Evolutionary conservation across 352 stramenopile genomes (phyloP), one percentile per base, ranked within the genome.

Genomic region (Globisporangium nunn): DNA sequence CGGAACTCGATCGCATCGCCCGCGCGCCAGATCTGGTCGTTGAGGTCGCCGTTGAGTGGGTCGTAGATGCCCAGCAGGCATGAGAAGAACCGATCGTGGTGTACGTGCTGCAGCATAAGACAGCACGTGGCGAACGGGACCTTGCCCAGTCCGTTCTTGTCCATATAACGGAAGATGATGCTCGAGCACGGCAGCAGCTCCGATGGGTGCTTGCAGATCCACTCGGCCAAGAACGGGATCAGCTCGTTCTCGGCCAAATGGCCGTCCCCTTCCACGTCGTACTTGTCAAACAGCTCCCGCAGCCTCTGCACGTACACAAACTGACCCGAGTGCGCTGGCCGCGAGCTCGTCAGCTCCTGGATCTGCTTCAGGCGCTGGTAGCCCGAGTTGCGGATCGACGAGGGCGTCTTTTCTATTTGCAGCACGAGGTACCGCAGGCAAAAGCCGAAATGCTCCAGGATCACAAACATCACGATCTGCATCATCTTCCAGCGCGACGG

Each of bases 111-210:
- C 48, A 94, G 81, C 76, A 94, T 91, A 28, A 94, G 70, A 50
- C 81, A 94, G 58, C 81, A 91, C 23, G 85, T 92, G 37, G 85
- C 76, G 44, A 94, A 94, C 3, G 80, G 81, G 40, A 94, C 78
- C 23, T 81, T 77, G 43, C 85, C 85, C 23, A 94, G 52, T 15
- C 79, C 71, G 58, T 84, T 90, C 62, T 94, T 94, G 68, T 94
- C 85, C 85, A 94, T 92, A 62, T 94, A 94, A 2, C 84, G 76
- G 69, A 92, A 92, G 39, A 94, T 89, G 35, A 90, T 81, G 30
- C 81, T 74, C 50, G 81, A 87, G 31, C 84, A 90, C 23, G 81
- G 81, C 41, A 92, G 62, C 35, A 94, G 55, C 59, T 92, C 80
- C 7, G 75, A 89, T 39, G 80, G 76, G 51, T 90, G 85, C 61